Evolutionary conservation across 106 monocot species (phyloP).

Genomic region (Acorus calamus): DNA sequence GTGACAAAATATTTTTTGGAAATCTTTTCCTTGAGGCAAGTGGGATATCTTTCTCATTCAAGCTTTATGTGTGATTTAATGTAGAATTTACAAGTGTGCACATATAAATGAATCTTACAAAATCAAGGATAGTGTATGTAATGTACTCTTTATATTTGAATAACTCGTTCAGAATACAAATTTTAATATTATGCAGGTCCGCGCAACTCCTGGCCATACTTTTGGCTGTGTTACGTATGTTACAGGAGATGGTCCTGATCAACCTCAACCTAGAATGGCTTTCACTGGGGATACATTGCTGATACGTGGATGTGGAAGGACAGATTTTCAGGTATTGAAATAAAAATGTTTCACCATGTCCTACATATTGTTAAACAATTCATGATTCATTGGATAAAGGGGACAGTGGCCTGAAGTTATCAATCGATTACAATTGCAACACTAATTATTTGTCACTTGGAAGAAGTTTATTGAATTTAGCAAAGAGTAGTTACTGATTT

Average conservation of each 20-base stretch:
- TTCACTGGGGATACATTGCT: slow-evolving; percentile 88
- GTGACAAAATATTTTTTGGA: slow-evolving; percentile 74
- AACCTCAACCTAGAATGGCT: slow-evolving; percentile 80
- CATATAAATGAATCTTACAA: no score
- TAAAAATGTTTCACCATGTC: background rate
- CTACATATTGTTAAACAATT: background rate
- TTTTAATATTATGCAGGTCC: slow-evolving; percentile 45
- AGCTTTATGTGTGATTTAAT: no score
- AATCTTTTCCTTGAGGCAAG: slow-evolving; percentile 64
- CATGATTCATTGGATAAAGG: no score
- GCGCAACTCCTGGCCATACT: slow-evolving; percentile 92
- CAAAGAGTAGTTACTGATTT: no score
- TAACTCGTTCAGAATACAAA: background rate
- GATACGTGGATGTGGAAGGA: slow-evolving; percentile 94
- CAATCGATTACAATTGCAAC: no score
- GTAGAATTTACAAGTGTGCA: no score
- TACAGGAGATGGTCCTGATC: slow-evolving; percentile 60
- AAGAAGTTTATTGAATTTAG: no score
- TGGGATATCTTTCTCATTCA: no score
- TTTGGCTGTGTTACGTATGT: slow-evolving; percentile 82
- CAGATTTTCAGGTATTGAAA: slow-evolving; percentile 79
- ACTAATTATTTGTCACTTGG: no score
- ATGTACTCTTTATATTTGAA: no score
- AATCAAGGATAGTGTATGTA: no score
- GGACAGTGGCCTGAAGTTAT: no score